Conservation (phyloP, 1,284 basidiomycete species). For the Hortiboletus rubellus region DNA sequence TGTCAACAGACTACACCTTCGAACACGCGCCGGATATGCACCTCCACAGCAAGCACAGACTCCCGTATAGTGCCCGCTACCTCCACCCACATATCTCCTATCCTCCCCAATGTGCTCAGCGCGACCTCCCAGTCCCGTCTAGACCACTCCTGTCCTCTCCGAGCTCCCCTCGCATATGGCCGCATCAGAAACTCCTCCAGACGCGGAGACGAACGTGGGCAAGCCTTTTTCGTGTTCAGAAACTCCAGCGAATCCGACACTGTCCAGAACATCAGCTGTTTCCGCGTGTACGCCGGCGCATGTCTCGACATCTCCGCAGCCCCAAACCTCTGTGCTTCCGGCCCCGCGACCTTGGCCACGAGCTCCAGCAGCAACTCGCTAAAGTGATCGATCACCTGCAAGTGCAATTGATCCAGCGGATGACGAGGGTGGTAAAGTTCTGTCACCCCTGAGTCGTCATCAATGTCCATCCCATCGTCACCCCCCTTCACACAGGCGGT, state of each 20-base stretch:
- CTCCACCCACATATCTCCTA: conserved; percentile 56
- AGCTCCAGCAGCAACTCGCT: conserved; percentile 57
- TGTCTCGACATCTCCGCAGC: conserved; percentile 47
- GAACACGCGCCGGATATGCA: conserved; percentile 53
- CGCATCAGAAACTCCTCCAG: conserved; percentile 52
- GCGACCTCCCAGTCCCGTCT: conserved; percentile 60
- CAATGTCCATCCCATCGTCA: conserved; percentile 60
- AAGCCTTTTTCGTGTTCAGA: conserved; percentile 42
- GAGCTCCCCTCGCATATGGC: conserved; percentile 49
- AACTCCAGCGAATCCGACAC: conserved; percentile 57
- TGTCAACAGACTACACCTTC: conserved; percentile 6
- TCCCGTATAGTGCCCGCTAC: conserved; percentile 46
- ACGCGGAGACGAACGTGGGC: conserved; percentile 41
- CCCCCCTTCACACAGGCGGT: conserved; percentile 32
- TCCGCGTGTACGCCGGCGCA: conserved; percentile 50
- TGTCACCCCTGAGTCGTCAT: conserved; percentile 45
- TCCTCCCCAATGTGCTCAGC: conserved; percentile 44
- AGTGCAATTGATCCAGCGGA: conserved; percentile 64
- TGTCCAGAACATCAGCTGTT: conserved; percentile 51
- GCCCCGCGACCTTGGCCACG: conserved; percentile 52
- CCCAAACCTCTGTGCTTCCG: conserved; percentile 39
- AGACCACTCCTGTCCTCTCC: conserved; percentile 70
- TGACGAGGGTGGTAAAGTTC: conserved; percentile 45
- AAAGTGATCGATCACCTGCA: conserved; percentile 70
- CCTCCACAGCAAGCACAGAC: conserved; percentile 48